Evolutionary conservation across 208 protist genomes (phyloP).

Genomic region (Trichomonas gallinae): DNA sequence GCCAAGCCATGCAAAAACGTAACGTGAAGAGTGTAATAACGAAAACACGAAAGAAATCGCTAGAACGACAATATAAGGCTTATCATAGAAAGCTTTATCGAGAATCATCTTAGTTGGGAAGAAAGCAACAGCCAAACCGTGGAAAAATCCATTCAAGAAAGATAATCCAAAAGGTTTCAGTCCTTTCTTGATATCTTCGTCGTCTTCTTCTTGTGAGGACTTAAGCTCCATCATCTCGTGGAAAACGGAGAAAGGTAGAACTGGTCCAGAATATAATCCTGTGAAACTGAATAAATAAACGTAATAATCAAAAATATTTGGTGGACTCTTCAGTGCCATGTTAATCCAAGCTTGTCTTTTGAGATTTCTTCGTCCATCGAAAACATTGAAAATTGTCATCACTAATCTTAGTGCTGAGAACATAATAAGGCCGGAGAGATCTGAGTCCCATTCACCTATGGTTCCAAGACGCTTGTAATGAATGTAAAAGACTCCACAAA

Average conservation of each 20-base stretch:
- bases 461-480: not conserved
- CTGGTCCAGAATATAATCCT: not conserved
- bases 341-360: not conserved
- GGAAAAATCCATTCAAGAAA: not conserved
- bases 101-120: not conserved
- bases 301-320: not conserved
- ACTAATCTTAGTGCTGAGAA: not conserved
- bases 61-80: not conserved
- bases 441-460: not conserved
- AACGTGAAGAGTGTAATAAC: not conserved
- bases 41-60: not conserved
- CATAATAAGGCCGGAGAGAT: not conserved
- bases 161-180: not conserved
- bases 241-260: not conserved
- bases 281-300: not conserved
- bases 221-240: not conserved
- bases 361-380: not conserved
- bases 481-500: not conserved
- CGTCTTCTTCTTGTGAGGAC: not conserved
- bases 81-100: not conserved
- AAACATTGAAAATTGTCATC: not conserved
- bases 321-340: not conserved
- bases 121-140: not conserved
- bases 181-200: not conserved
- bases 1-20: not conserved